Conservation (phyloP, 257 asterid genomes). For the Solanum tarijense region DNA sequence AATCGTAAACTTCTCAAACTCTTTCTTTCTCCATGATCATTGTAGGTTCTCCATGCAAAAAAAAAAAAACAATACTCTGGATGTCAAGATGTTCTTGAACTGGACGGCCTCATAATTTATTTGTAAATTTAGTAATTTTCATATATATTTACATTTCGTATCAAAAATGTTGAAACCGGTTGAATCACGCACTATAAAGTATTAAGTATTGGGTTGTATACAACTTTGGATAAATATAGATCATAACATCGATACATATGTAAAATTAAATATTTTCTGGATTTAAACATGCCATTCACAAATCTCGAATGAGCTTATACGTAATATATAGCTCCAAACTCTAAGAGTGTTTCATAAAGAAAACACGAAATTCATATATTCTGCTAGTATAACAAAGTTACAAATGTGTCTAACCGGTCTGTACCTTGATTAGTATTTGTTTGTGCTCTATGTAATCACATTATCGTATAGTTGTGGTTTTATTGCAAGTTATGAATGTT, state of each 20-base stretch:
- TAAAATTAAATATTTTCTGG: not conserved
- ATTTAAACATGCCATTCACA: not conserved
- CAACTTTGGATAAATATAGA: not conserved
- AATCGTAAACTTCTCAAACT: not conserved
- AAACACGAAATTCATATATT: not conserved
- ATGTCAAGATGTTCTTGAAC: not conserved
- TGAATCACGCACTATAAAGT: not conserved
- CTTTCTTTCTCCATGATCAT: not conserved
- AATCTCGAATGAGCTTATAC: not conserved
- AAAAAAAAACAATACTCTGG: not conserved
- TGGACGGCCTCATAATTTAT: not conserved
- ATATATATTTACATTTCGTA: not conserved
- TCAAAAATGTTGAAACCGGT: not conserved
- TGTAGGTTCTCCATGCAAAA: not conserved
- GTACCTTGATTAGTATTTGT: not conserved
- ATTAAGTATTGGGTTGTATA: not conserved
- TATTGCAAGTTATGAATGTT: not conserved
- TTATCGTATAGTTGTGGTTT: not conserved
- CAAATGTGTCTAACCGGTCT: not conserved
- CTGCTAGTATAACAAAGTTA: not conserved
- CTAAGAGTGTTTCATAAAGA: not conserved
- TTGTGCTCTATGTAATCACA: not conserved
- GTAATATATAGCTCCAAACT: not conserved
- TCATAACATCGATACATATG: not conserved
- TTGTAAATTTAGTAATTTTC: not conserved